A percentile compares a stretch with the other conserved stretches of the same genome.
phyloP scores from a whole-genome alignment of 148 eudicot genomes.

The Chenopodium formosanum region DNA sequence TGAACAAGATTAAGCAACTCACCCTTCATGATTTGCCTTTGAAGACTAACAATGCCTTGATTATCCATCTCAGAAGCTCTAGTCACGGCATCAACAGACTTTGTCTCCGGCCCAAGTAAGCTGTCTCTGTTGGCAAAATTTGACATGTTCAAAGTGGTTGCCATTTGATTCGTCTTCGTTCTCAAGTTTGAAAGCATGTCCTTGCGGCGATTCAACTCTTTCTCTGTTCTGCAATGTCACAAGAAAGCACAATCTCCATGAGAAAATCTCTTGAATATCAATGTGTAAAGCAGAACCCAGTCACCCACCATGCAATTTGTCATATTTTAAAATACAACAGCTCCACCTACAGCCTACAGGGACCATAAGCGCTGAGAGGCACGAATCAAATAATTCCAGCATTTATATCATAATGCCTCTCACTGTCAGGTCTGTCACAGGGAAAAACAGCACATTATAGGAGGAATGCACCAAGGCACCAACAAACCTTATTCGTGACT shows the following conservation, averaged over 20 bases:
- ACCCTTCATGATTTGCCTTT: conserved; percentile 90
- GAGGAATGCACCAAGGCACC: background rate
- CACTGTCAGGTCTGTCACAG: background rate
- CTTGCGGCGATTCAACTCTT: conserved; percentile 74
- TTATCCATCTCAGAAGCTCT: conserved; percentile 75
- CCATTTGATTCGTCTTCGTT: conserved; percentile 85
- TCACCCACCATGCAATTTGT: background rate
- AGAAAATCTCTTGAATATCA: background rate
- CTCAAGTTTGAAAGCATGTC: conserved; percentile 76
- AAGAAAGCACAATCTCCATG: conserved; percentile 9
- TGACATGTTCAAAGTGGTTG: conserved; percentile 83
- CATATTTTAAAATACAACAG: background rate
- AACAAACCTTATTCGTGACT: too few species aligned
- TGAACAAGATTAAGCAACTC: conserved; percentile 28
- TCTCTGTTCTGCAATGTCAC: conserved; percentile 56
- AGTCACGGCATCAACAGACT: conserved; percentile 75
- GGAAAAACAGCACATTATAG: background rate
- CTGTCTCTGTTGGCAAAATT: conserved; percentile 80
- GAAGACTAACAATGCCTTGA: conserved; percentile 74
- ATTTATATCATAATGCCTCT: too few species aligned
- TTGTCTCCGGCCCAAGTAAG: conserved; percentile 79
- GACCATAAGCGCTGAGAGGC: background rate
- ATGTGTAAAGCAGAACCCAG: background rate
- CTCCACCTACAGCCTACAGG: background rate
- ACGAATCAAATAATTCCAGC: background rate